These are phyloP conservation scores for Candida maris DNA, from an alignment of 805 yeast species.

Conservation along the genomic window DNA sequence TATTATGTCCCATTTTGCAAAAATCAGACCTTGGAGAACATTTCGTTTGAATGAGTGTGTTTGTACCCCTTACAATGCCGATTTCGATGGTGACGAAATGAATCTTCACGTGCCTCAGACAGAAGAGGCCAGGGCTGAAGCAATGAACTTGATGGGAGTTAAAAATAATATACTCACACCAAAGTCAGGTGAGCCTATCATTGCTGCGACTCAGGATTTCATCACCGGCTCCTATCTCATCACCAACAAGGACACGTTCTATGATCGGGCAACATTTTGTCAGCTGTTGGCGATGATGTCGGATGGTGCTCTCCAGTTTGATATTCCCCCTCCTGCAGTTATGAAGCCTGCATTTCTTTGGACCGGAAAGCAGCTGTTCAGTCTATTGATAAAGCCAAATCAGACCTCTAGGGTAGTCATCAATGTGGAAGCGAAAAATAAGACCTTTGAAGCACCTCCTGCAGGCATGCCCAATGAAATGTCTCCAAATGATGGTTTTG, in stretches of 20 bases:
- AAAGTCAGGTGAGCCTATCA: conserved; percentile 96
- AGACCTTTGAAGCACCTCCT: conserved; percentile 78
- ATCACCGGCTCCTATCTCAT: conserved; percentile 94
- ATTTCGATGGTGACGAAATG: conserved; percentile 99
- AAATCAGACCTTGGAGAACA: conserved; percentile 96
- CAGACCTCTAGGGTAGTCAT: conserved; percentile 70
- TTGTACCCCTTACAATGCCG: conserved; percentile 98
- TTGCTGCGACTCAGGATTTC: conserved; percentile 99
- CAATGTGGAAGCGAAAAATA: conserved; percentile 91
- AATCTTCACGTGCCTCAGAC: conserved; percentile 98
- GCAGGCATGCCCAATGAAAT: conserved; percentile 77
- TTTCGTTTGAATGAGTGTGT: conserved; percentile 97
- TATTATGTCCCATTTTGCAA: conserved; percentile 92
- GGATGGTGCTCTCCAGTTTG: conserved; percentile 84
- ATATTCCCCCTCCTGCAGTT: conserved; percentile 92
- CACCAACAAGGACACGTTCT: conserved; percentile 90
- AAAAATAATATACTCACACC: conserved; percentile 93
- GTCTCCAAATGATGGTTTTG: conserved; percentile 97
- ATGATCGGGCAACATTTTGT: conserved; percentile 77
- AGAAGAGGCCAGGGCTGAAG: conserved; percentile 98
- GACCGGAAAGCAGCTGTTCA: conserved; percentile 97
- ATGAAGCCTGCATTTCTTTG: conserved; percentile 85
- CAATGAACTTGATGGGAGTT: conserved; percentile 97
- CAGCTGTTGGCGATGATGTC: conserved; percentile 93
- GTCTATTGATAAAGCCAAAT: conserved; percentile 83